phyloP scores from a whole-genome alignment of 192 early-diverging fungal genomes.

The Rhizophagus clarus region DNA sequence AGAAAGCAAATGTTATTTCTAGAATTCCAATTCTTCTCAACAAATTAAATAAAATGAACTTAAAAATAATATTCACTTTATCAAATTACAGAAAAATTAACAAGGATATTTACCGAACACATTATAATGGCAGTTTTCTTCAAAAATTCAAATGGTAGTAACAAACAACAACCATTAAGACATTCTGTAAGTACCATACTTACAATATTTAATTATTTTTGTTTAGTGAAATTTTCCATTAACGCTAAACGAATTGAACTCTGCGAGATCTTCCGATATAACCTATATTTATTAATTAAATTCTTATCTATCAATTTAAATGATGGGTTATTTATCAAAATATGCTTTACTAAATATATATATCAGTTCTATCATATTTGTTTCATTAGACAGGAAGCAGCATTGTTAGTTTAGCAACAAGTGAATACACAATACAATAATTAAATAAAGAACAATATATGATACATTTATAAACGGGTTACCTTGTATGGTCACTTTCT shows the following conservation, averaged over 20 bases:
- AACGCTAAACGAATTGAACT: background rate
- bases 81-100: background rate
- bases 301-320: conserved; percentile 20
- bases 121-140: background rate
- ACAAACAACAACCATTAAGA: background rate
- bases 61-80: too few relatives aligned
- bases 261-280: background rate
- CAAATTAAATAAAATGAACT: too few relatives aligned
- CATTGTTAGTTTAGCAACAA: conserved; percentile 17
- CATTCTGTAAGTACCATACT: background rate
- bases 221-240: background rate
- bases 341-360: background rate
- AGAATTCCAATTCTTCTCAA: too few relatives aligned
- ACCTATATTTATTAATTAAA: background rate
- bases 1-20: too few relatives aligned
- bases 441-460: background rate
- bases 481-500: conserved; percentile 40
- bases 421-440: background rate
- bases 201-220: background rate
- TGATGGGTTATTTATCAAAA: conserved; percentile 10
- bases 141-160: background rate
- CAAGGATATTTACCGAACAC: background rate
- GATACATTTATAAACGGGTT: conserved; percentile 1
- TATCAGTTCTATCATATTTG: background rate
- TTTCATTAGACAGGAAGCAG: conserved; percentile 11